Percentiles rank a stretch among this genome's conserved stretches.
Evolutionary conservation across 2,329 filamentous ascomycete species (phyloP).

Genomic region (Penicillium sp.): DNA sequence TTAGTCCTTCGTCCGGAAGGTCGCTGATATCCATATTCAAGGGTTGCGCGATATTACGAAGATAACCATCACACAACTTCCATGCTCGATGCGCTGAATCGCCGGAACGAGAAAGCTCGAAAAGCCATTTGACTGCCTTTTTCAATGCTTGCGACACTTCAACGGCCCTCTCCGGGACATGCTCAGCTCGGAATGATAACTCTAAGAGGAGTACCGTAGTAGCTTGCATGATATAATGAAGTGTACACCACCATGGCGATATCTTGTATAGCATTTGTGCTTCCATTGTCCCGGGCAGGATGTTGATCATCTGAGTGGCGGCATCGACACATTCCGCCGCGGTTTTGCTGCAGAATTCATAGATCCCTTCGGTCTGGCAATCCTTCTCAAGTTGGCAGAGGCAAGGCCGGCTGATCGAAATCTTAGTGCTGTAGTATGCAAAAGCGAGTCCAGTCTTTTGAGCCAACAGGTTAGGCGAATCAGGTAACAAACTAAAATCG

Average conservation of each 20-base stretch:
- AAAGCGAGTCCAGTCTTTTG: conserved; percentile 39
- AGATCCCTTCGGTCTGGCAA: conserved; percentile 27
- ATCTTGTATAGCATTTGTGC: conserved; percentile 32
- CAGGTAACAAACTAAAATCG: conserved; percentile 31
- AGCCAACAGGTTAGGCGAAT: conserved; percentile 33
- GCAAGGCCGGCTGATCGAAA: conserved; percentile 41
- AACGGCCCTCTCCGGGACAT: conserved; percentile 38
- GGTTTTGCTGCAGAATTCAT: conserved; percentile 35
- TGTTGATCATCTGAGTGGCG: conserved; percentile 37
- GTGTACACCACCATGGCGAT: conserved; percentile 43
- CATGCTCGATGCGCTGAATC: conserved; percentile 30
- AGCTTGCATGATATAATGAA: conserved; percentile 45
- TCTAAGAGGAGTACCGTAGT: conserved; percentile 42
- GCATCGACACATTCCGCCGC: conserved; percentile 41
- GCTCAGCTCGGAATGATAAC: conserved; percentile 38
- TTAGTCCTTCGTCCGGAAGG: conserved; percentile 23
- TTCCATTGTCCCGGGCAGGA: conserved; percentile 40
- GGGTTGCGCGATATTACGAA: conserved; percentile 31
- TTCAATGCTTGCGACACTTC: conserved; percentile 33
- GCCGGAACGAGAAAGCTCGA: conserved; percentile 27
- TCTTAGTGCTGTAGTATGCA: conserved; percentile 41
- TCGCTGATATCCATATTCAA: conserved; percentile 29
- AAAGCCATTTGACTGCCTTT: conserved; percentile 34
- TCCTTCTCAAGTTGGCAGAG: conserved; percentile 37
- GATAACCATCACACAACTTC: conserved; percentile 33